Evolutionary conservation across 768 basidiomycete species (phyloP), one percentile per base, ranked within the genome.

Genomic region (Amanita phalloides): DNA sequence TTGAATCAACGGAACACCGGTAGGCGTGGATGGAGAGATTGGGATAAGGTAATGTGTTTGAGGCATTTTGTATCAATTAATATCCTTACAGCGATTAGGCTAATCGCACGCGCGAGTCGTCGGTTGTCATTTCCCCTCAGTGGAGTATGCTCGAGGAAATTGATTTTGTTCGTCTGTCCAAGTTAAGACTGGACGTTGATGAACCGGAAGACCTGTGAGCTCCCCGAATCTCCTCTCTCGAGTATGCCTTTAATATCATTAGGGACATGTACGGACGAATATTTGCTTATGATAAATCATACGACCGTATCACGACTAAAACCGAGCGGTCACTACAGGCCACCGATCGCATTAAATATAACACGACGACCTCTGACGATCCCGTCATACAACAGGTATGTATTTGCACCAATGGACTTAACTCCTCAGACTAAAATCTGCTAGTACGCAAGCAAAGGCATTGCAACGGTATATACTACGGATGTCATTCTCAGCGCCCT

Each of bases 111-210:
- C 82, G 96, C 46, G 95, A 98, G 68, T 86, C 93, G 3, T 94
- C 91, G 1, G 90, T 99, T 53, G 86, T 84, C 23, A 95, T 99
- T 60, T 86, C 86, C 46, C 81, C 89, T 17, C 82, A 86, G 55
- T 99, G 96, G 96, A 69, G 75, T n/a, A 85, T 96, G 78, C 72
- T 96, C 45, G 96, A 99, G 68, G 96, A 99, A 71, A 84, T 99
- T 60, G 93, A 97, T 64, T 97, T 97, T 72, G 80, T 88, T 68
- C 84, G 95, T 48, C 74, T 99, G 53, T 69, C 83, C 10, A 99
- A 98, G 68, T 74, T 98, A 56, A 78, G 90, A 45, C 79, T 99
- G n/a, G 90, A 92, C 51, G 92, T 98, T 17, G 90, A 95, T 57
- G 86, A 90, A 37, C 89, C 85, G 9, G 90, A 96, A 60, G 83